Evolutionary conservation across 2,329 filamentous ascomycete genomes (phyloP), one percentile per base, ranked within the genome.

Genomic region (Trichoderma atrobrunneum): DNA sequence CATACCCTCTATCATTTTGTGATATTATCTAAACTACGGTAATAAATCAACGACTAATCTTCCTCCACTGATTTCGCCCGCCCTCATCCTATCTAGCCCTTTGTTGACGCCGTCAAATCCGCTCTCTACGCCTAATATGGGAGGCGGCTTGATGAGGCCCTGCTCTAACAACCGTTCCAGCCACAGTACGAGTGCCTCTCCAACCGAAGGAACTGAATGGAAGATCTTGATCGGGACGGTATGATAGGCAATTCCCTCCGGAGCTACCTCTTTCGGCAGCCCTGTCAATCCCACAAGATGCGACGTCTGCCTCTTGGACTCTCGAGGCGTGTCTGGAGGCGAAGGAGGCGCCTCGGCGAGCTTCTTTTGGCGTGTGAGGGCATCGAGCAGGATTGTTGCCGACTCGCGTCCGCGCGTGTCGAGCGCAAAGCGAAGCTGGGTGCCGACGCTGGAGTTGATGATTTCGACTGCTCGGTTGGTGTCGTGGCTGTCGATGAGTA

Each of bases 191-290:
- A 93, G 78, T 0, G 84, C 84, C 74, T 90, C 87, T 0, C 92
- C 92, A 0, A 94, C 83, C 2, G 84, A 84, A 0, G 89, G 87
- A 0, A 90, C 85, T 72, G 91, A 89, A 77, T 95, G 92, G 77
- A 93, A 94, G 5, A 93, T 77, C 79, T 94, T 94, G 73, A 95
- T 92, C 0, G 92, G 92, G 0, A 94, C 90, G 0, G 85, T 88
- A 76, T 93, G 91, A 71, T 89, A 86, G 7, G 83, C 78, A 0
- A 89, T 83, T 0, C 85, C 85, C 0, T 82, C 80, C 0, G 80
- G 78, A 0, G 80, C 79, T 1, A 81, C 79, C 5, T 81, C 82
- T 77, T 92, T 93, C 0, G 92, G 92, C 3, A 93, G 75, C 0
- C 91, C 92, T 0, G 89, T 89, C 59, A 94, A 76, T 0, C 92